Base-by-base conservation (phyloP, 257 asterid genomes). In the Solanum chilense region DNA sequence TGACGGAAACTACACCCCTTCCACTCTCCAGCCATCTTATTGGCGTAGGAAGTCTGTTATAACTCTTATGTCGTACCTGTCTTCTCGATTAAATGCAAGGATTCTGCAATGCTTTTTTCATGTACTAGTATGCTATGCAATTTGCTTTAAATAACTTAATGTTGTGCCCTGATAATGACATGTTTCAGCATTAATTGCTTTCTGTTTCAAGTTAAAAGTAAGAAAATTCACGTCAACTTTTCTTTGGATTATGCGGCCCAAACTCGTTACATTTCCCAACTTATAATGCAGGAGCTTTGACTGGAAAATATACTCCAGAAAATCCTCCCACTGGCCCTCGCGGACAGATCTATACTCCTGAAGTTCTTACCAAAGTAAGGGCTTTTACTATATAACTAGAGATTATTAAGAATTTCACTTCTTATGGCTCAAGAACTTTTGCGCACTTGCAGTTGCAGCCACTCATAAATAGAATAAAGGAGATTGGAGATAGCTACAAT, bases 251-350 rank as follows among this genome's bases (percentile, higher is more conserved):
- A 66, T 84, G 49, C 4, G 62, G 42, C 7, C 44, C 81, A 85
- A 74, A 66, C 31, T 77, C 29, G 9, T 12, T 7, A 35, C 42
- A 20, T 74, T 49, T 86, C 88, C 68, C 66, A 86, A 86, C 58
- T 84, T 89, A 31, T 37, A 37, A 37, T 87, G 88, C 93, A 96
- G 99, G 99, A 88, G 98, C 94, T 89, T 94, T 96, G 84, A 96
- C 98, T 2, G 99, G 99, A 64, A 96, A 96, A 86, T 96, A 96
- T 82, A 94, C 97, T 76, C 98, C 98, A 27, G 88, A 76, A 47
- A 94, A 94, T 87, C 94, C 96, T 66, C 98, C 99, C 9, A 86
- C 98, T 3, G 98, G 99, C 58, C 99, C 99, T 62, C 89, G 99
- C 82, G 95, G 98, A 86, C 92, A 80, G 90, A 95, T 96, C 47